Evolutionary conservation across 2,329 filamentous ascomycete genomes (phyloP).

Genomic region (Myotisia sp.): DNA sequence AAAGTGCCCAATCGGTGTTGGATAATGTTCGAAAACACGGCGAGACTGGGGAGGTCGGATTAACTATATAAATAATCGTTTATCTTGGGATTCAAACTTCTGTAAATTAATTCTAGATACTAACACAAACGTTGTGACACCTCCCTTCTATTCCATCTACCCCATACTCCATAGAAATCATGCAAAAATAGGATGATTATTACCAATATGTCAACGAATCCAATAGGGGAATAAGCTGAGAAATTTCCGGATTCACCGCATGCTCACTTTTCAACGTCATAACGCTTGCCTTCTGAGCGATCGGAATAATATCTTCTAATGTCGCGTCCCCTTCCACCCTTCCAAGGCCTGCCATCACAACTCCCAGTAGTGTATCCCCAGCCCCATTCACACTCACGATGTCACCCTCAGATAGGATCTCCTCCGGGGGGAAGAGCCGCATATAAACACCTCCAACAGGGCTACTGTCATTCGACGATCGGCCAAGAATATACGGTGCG

Average conservation of each 20-base stretch:
- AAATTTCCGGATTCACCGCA: constrained; percentile 42
- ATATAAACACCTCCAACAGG: constrained; percentile 72
- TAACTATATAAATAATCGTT: too few relatives aligned
- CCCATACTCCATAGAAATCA: too few relatives aligned
- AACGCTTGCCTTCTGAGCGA: constrained; percentile 70
- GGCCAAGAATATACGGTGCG: constrained; percentile 56
- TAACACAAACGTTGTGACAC: too few relatives aligned
- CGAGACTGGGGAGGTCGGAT: too few relatives aligned
- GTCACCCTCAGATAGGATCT: constrained; percentile 45
- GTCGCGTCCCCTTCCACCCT: constrained; percentile 32
- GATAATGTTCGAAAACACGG: too few relatives aligned
- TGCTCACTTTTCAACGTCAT: constrained; percentile 62
- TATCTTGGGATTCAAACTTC: too few relatives aligned
- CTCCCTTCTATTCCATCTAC: too few relatives aligned
- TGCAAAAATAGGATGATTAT: background rate
- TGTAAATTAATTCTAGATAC: too few relatives aligned
- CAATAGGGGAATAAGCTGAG: constrained; percentile 10
- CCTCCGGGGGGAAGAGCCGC: constrained; percentile 54
- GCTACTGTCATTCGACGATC: constrained; percentile 28
- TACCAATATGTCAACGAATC: background rate
- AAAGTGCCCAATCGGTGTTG: too few relatives aligned
- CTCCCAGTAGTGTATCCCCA: constrained; percentile 83
- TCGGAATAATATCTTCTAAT: constrained; percentile 51
- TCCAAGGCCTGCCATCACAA: constrained; percentile 64
- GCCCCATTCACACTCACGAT: constrained; percentile 86